Conservation (phyloP, 2,329 filamentous ascomycete genomes). For the Penicillium sp. region DNA sequence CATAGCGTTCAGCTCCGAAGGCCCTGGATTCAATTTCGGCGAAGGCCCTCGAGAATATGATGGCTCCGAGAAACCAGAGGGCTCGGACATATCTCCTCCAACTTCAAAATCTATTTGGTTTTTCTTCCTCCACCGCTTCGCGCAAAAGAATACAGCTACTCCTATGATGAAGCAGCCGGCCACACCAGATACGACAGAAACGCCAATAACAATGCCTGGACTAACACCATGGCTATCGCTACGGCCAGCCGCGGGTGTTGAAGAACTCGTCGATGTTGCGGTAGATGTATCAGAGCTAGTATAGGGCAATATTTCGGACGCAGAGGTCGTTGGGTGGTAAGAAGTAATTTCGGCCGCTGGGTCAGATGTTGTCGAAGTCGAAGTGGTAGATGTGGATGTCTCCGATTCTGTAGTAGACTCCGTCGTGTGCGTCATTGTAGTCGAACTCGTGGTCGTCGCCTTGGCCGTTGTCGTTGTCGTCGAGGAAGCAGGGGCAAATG, state of each 20-base stretch:
- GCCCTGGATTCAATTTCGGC: constrained; percentile 11
- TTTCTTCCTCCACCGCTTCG: constrained; percentile 29
- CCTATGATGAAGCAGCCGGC: constrained; percentile 37
- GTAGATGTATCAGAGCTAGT: constrained; percentile 2
- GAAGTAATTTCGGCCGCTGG: not conserved
- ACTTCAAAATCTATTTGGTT: constrained; percentile 38
- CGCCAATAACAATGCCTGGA: constrained; percentile 35
- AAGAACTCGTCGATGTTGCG: constrained; percentile 2
- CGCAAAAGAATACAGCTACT: constrained; percentile 33
- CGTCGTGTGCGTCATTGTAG: not conserved
- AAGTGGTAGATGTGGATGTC: not conserved
- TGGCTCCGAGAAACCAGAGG: constrained; percentile 30
- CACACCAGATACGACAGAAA: constrained; percentile 38
- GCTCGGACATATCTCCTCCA: constrained; percentile 41
- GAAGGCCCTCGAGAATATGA: constrained; percentile 25
- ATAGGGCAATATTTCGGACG: not conserved
- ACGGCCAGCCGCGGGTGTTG: constrained; percentile 4
- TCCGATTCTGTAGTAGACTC: not conserved
- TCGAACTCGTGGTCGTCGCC: constrained; percentile 2
- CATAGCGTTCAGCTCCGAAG: constrained; percentile 7
- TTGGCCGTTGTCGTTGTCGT: constrained; percentile 2
- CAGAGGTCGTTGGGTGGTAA: not conserved
- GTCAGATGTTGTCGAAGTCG: not conserved
- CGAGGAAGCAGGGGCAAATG: constrained; percentile 19
- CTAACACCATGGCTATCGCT: constrained; percentile 17